Evolutionary conservation across 2,329 filamentous ascomycete species (phyloP), one percentile per base, ranked within the genome.

Genomic region (Diplodia mutila): DNA sequence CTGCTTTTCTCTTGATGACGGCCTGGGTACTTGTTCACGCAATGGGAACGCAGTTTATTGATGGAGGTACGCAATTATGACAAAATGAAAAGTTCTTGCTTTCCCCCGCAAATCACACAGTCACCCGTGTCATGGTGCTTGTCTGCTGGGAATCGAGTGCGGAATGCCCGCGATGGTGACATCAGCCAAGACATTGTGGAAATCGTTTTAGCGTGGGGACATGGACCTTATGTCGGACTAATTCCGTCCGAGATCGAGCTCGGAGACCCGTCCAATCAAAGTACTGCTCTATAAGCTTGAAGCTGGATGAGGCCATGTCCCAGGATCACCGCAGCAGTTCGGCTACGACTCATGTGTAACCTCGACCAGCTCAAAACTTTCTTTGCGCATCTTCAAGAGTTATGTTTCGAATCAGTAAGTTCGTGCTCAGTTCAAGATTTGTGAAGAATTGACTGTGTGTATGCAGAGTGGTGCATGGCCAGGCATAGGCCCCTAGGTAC

Each of bases 161-260:
- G 42, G n/a, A 61, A 18, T 14, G 18, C 8, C 18, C 21, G 6
- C 18, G 18, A 32, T n/a, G 3, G 34, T 52, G 59, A 63, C 59
- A 51, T 51, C 21, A 23, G 59, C 59, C 59, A 63, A 51, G 59
- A 48, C 59, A 32, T 37, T 9, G 7, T n/a, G 21, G 46, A 37
- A 27, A 25, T 42, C 21, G 1, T n/a, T 21, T n/a, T 61, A 46
- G 55, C 21, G 53, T 21, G 52, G 29, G 21, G 27, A n/a, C 39
- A 16, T 23, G n/a, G 25, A 61, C 39, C 25, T 61, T 39, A 61
- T 21, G 8, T 61, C 57, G 57, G 57, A 23, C 57, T 61, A 61
- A 34, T 49, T 18, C 7, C 6, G 16, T 25, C 39, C 57, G 39
- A 61, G 39, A 12, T 21, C 18, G 27, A 16, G 21, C 32, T 18